phyloP scores from a whole-genome alignment of 352 stramenopile species.

The Aphanomyces stellatus region DNA sequence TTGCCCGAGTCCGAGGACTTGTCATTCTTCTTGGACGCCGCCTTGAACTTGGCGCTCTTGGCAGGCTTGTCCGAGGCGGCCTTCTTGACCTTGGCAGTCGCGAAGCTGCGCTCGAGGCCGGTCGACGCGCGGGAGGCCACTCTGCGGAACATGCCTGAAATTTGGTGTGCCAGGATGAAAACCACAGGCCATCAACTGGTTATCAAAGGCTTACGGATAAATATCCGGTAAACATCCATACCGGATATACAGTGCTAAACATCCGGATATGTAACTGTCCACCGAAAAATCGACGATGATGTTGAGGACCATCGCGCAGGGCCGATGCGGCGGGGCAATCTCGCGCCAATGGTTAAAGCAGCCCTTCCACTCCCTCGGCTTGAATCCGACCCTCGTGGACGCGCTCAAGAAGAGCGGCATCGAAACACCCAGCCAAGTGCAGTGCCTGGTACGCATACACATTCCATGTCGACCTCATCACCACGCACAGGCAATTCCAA shows the following conservation, averaged over 20 bases:
- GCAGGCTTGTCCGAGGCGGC: background rate
- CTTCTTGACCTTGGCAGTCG: constrained; percentile 28
- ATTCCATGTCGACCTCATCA: background rate
- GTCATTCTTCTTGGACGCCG: constrained; percentile 41
- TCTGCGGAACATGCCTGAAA: constrained; percentile 10
- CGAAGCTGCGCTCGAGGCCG: constrained; percentile 30
- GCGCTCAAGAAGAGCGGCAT: constrained; percentile 33
- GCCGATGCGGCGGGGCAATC: too few species aligned
- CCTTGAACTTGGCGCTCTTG: constrained; percentile 22
- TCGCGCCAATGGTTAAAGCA: too few species aligned
- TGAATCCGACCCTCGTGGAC: constrained; percentile 29
- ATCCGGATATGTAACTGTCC: background rate
- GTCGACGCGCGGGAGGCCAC: constrained; percentile 13
- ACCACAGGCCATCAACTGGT: constrained; percentile 6
- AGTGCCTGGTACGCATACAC: constrained; percentile 27
- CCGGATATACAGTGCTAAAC: background rate
- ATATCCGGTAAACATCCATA: background rate
- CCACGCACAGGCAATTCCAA: constrained; percentile 38
- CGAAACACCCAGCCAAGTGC: constrained; percentile 37
- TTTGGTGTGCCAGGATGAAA: background rate
- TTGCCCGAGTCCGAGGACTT: constrained; percentile 43
- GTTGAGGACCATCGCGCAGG: background rate
- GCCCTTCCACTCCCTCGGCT: constrained; percentile 49
- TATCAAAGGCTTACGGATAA: constrained; percentile 3
- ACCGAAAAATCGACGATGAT: background rate